These are phyloP conservation scores for Apiotrichum porosum DNA, from an alignment of 1,284 basidiomycete species.

Conservation along the genomic window DNA sequence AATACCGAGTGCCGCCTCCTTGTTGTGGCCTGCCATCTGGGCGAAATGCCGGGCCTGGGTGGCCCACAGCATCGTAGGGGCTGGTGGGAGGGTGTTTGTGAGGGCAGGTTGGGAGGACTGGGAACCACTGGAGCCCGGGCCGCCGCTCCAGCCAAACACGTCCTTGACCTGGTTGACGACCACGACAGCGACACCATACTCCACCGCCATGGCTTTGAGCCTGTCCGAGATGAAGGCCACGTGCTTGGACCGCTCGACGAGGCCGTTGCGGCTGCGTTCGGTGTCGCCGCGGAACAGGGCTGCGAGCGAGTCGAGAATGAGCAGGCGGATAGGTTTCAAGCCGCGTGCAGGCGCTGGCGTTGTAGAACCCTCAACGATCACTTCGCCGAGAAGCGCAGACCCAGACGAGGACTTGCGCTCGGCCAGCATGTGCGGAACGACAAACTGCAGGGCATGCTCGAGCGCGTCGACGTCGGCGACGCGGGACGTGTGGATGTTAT, in stretches of 20 bases:
- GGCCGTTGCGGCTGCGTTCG: conserved; percentile 47
- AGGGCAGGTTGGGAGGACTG: not conserved
- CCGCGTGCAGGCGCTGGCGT: not conserved
- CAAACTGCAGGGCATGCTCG: conserved; percentile 60
- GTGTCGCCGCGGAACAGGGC: conserved; percentile 63
- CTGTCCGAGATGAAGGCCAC: conserved; percentile 62
- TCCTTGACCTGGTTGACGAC: conserved; percentile 85
- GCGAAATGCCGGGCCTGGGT: conserved; percentile 71
- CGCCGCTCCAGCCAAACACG: conserved; percentile 50
- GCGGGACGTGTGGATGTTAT: conserved; percentile 63
- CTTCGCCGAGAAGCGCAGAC: too few species aligned
- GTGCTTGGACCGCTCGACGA: conserved; percentile 64
- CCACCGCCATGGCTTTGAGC: conserved; percentile 64
- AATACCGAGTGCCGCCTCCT: conserved; percentile 77
- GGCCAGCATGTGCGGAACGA: conserved; percentile 58
- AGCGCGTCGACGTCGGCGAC: conserved; percentile 60
- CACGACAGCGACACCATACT: conserved; percentile 64
- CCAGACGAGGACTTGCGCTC: too few species aligned
- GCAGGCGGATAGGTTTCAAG: conserved; percentile 50
- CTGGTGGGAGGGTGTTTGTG: not conserved
- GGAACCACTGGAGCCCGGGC: not conserved
- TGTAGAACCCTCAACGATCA: not conserved
- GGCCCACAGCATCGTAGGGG: conserved; percentile 56
- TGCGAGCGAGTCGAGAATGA: conserved; percentile 75
- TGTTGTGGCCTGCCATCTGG: conserved; percentile 56